A percentile compares a stretch with the other conserved stretches of the same genome.
phyloP scores from a whole-genome alignment of 2,329 filamentous ascomycete genomes.

The Penicillium sp. region DNA sequence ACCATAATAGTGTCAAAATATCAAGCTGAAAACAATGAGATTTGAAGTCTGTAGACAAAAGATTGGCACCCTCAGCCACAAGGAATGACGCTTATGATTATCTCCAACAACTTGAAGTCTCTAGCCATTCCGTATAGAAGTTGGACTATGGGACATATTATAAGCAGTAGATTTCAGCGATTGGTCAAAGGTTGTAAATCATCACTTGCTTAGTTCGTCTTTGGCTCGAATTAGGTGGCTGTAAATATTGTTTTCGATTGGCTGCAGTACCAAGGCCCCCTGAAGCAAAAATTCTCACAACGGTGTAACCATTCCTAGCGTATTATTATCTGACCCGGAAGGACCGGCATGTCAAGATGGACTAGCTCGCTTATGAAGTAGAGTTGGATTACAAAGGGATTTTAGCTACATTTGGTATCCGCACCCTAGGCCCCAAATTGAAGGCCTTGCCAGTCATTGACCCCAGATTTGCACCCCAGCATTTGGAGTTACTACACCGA shows the following conservation, averaged over 20 bases:
- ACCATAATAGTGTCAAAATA: too few relatives aligned
- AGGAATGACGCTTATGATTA: too few relatives aligned
- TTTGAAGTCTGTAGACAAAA: too few relatives aligned
- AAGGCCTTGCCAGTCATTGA: not conserved
- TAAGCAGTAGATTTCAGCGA: too few relatives aligned
- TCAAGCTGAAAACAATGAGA: too few relatives aligned
- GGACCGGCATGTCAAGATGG: not conserved
- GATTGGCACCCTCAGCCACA: too few relatives aligned
- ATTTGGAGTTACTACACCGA: slow-evolving; percentile 15
- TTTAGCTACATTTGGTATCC: not conserved
- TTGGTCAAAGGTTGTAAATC: not conserved
- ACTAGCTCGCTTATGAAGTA: not conserved
- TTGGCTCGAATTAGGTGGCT: not conserved
- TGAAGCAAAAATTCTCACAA: too few relatives aligned
- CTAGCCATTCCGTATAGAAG: too few relatives aligned
- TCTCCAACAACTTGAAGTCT: too few relatives aligned
- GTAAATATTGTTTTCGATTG: not conserved
- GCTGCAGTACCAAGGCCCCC: not conserved
- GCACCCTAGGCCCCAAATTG: not conserved
- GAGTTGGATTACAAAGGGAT: not conserved
- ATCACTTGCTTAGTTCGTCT: not conserved
- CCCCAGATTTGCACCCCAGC: slow-evolving; percentile 18
- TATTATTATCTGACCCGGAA: not conserved
- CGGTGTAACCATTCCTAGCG: not conserved
- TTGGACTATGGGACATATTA: too few relatives aligned